phyloP scores from a whole-genome alignment of 2,329 filamentous ascomycete species.

The Phialophora macrospora region DNA sequence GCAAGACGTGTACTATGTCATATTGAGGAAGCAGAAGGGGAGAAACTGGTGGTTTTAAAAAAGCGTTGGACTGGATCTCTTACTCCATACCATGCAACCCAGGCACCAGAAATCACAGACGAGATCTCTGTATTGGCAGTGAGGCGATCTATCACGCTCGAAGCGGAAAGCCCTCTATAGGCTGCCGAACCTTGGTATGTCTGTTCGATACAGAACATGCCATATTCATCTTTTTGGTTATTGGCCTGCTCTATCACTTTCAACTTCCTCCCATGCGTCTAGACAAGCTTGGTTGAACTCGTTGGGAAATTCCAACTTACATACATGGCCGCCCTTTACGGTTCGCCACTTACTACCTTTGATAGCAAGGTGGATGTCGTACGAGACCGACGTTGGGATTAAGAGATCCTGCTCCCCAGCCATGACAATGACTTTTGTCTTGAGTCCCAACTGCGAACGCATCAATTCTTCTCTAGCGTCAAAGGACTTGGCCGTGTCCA shows the following conservation, averaged over 20 bases:
- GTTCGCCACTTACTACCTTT: constrained; percentile 9
- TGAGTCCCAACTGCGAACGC: constrained; percentile 15
- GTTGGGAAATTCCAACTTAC: constrained; percentile 17
- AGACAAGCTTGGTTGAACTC: constrained; percentile 16
- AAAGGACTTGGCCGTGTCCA: constrained; percentile 13
- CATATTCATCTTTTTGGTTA: constrained; percentile 7
- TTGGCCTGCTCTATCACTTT: background rate
- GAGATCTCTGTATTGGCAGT: background rate
- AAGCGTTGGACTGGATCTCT: no score
- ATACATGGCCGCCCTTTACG: constrained; percentile 15
- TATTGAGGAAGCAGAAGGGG: no score
- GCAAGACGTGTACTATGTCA: no score
- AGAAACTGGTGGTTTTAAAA: no score
- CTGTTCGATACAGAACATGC: no score
- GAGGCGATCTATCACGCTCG: background rate
- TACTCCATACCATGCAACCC: no score
- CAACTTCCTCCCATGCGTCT: constrained; percentile 13
- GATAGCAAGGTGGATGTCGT: constrained; percentile 7
- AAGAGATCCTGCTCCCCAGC: constrained; percentile 14
- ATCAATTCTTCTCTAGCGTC: constrained; percentile 10
- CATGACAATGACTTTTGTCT: constrained; percentile 18
- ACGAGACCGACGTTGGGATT: constrained; percentile 8
- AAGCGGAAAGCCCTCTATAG: constrained; percentile 1
- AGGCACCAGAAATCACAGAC: no score
- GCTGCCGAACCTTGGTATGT: constrained; percentile 7